Evolutionary conservation across 2,329 filamentous ascomycete genomes (phyloP), one percentile per base, ranked within the genome.

Genomic region (Gremmenia infestans): DNA sequence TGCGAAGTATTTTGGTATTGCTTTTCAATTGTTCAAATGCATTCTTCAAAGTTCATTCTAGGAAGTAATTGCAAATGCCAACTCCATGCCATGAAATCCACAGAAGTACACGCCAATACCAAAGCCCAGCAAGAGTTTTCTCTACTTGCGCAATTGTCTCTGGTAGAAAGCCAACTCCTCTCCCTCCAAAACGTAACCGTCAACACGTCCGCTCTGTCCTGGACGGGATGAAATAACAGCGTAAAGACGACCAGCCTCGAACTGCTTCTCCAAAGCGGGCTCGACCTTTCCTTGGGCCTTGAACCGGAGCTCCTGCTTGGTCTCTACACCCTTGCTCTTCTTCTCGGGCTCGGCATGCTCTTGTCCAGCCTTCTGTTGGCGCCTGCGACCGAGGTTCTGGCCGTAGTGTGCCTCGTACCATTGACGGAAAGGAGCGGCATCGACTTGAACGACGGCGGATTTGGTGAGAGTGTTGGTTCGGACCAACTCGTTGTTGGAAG

Each of bases 321-420:
- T 91, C 87, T 94, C 85, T 61, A 97, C 89, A 61, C 86, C 81
- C 82, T 95, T 95, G 83, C 87, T 91, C 89, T 96, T 97, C 89
- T 68, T 95, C 69, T 87, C 84, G 78, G 61, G 75, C 73, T 73
- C 69, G 63, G 65, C 59, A 57, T 62, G 63, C 54, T 71, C 68
- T 70, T 80, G 77, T 50, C 68, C 73, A 51, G 70, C 66, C 79
- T 95, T 92, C 77, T 87, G 83, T 83, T 96, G 91, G 80, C 92
- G 90, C 80, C 88, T 88, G 72, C 92, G 89, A 76, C 94, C 94
- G 65, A 99, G 75, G 71, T 82, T 71, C 78, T 90, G 84, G 75
- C 94, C 94, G 85, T 99, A 99, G 88, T 99, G 94, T 70, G 94
- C 91, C 87, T 99, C 94, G 81, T 96, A 99, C 94, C 94, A 99